These are phyloP conservation scores for Domatiomyces globalis DNA, from an alignment of 2,329 filamentous ascomycete genomes.

Conservation along the genomic window DNA sequence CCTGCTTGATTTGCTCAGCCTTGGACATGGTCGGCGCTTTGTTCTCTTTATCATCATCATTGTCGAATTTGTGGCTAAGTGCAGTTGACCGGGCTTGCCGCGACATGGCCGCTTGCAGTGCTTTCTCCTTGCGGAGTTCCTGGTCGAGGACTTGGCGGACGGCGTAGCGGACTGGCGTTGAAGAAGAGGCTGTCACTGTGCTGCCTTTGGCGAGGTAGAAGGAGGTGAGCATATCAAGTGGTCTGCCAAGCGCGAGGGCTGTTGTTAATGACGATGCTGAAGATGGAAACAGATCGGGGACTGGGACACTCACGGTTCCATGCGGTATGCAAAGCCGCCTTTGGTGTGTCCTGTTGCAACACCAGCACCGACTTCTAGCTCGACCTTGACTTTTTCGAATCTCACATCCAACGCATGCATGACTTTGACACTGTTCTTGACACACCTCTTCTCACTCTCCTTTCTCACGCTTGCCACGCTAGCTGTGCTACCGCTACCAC, in stretches of 20 bases:
- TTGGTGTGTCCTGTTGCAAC: constrained; percentile 5
- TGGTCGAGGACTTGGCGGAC: constrained; percentile 87
- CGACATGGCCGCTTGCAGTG: constrained; percentile 50
- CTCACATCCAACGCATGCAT: constrained; percentile 71
- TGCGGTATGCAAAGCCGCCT: constrained; percentile 70
- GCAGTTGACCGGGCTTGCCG: constrained; percentile 42
- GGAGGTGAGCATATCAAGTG: constrained; percentile 61
- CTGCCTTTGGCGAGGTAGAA: constrained; percentile 52
- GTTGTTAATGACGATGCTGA: constrained; percentile 20
- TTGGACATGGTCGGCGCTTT: constrained; percentile 1
- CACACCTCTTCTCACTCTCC: constrained; percentile 67
- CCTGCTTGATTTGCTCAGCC: constrained; percentile 19
- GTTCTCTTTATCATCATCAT: constrained; percentile 24
- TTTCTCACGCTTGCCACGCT: constrained; percentile 74
- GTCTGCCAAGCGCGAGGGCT: constrained; percentile 23
- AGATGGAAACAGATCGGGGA: too few species aligned
- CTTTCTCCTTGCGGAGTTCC: constrained; percentile 63
- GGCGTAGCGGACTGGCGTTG: constrained; percentile 71
- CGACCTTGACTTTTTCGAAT: constrained; percentile 68
- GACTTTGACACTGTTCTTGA: constrained; percentile 63
- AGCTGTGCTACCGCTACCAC: constrained; percentile 37
- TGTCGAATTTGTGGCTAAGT: neutral
- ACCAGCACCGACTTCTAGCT: constrained; percentile 44
- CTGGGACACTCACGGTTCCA: constrained; percentile 64
- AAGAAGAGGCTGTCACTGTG: constrained; percentile 28